Conservation (phyloP, 805 yeast genomes). For the Ogataea wickerhamii region DNA sequence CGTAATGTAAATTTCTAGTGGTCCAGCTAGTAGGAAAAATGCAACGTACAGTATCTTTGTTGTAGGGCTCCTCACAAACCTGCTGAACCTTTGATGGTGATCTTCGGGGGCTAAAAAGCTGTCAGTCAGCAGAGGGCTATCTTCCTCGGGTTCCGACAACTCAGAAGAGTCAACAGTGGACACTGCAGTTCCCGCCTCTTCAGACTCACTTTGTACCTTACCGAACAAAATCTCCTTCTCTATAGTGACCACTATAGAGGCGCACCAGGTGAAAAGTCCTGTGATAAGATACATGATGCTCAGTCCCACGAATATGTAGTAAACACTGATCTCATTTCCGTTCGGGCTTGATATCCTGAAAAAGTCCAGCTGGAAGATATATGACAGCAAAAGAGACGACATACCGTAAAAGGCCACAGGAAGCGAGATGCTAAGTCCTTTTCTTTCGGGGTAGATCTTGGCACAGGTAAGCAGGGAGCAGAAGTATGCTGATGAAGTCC, state of each 20-base stretch:
- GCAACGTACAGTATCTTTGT: constrained; percentile 61
- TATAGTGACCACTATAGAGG: constrained; percentile 62
- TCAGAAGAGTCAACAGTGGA: constrained; percentile 2
- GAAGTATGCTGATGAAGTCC: constrained; percentile 71
- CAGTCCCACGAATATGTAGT: constrained; percentile 50
- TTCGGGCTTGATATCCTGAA: constrained; percentile 31
- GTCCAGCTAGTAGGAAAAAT: constrained; percentile 69
- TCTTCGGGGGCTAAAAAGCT: constrained; percentile 27
- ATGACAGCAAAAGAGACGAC: constrained; percentile 73
- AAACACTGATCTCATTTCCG: constrained; percentile 39
- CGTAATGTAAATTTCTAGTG: constrained; percentile 78
- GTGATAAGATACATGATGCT: constrained; percentile 50
- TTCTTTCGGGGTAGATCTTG: constrained; percentile 69
- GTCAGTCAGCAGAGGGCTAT: constrained; percentile 32
- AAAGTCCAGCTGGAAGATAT: constrained; percentile 43
- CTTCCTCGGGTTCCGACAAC: constrained; percentile 20
- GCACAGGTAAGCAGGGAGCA: constrained; percentile 78
- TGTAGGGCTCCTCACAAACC: constrained; percentile 47
- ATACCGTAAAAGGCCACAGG: constrained; percentile 89
- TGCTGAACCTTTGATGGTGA: constrained; percentile 26
- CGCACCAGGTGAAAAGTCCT: constrained; percentile 58
- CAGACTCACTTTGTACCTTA: constrained; percentile 21
- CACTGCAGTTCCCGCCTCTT: constrained; percentile 3
- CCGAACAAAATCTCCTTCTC: constrained; percentile 46
- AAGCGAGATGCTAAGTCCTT: constrained; percentile 77